Conservation (phyloP, 768 basidiomycete genomes). For the Auricularia auricula-judae region DNA sequence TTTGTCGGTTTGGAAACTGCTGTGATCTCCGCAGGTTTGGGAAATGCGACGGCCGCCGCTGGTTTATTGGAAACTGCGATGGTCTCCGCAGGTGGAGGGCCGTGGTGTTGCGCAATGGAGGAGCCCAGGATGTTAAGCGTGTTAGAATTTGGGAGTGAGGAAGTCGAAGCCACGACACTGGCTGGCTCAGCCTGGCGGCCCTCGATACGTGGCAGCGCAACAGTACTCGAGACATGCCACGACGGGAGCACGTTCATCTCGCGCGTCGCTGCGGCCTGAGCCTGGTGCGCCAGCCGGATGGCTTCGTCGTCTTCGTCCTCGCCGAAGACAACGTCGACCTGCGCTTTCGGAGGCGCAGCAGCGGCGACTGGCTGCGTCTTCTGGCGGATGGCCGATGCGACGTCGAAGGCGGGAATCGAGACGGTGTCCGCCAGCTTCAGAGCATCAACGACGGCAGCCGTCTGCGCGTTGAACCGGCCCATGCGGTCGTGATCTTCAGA, state of each 20-base stretch:
- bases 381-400: conserved; percentile 68
- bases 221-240: conserved; percentile 95
- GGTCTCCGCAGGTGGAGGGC: too few species aligned
- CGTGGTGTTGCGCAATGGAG: too few species aligned
- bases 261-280: conserved; percentile 72
- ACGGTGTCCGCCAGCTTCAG: conserved; percentile 83
- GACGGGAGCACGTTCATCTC: conserved; percentile 85
- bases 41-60: background rate
- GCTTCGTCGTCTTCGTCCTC: conserved; percentile 81
- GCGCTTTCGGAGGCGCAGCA: conserved; percentile 8
- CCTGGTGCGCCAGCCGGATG: conserved; percentile 59
- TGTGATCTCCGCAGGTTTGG: conserved; percentile 42
- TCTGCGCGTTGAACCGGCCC: conserved; percentile 89
- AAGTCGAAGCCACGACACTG: background rate
- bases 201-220: conserved; percentile 83
- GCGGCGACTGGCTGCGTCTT: conserved; percentile 27
- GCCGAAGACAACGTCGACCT: conserved; percentile 74
- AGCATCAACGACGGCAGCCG: conserved; percentile 77
- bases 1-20: conserved; percentile 20
- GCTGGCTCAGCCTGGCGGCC: conserved; percentile 43
- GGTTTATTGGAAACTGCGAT: too few species aligned
- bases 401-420: conserved; percentile 75
- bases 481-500: conserved; percentile 82
- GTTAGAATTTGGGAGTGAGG: background rate
- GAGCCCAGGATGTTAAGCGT: conserved; percentile 17